Conservation (phyloP, 345 rosid genomes). For the Brassica nigra region DNA sequence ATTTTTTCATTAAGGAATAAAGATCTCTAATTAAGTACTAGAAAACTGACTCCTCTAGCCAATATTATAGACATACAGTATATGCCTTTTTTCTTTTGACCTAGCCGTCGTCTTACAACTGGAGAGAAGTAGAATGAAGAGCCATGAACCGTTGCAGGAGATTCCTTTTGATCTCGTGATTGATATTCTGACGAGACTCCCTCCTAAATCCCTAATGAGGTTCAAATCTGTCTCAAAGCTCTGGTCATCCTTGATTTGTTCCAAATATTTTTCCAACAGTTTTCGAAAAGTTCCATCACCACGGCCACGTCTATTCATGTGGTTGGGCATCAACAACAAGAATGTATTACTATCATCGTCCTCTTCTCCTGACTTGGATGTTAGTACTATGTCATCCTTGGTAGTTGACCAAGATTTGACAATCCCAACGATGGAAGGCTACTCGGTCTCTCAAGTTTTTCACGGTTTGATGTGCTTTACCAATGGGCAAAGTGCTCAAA, state of each 20-base stretch:
- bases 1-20: too few species aligned
- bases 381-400: neutral
- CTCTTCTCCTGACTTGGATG: neutral
- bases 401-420: slow-evolving; percentile 11
- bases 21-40: too few species aligned
- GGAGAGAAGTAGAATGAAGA: too few species aligned
- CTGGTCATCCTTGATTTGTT: neutral
- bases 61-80: too few species aligned
- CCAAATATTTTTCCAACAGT: neutral
- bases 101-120: too few species aligned
- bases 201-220: neutral
- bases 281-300: neutral
- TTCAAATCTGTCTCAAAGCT: neutral
- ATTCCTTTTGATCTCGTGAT: neutral
- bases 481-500: too few species aligned
- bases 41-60: too few species aligned
- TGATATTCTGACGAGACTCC: neutral
- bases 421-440: neutral
- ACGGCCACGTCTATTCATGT: neutral
- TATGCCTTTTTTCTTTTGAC: too few species aligned
- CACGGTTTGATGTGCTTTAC: too few species aligned
- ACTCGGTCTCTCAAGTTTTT: too few species aligned
- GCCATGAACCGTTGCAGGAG: too few species aligned
- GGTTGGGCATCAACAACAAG: neutral
- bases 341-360: neutral